Evolutionary conservation across 2,329 filamentous ascomycete genomes (phyloP).

Genomic region (Fonsecaea multimorphosa): DNA sequence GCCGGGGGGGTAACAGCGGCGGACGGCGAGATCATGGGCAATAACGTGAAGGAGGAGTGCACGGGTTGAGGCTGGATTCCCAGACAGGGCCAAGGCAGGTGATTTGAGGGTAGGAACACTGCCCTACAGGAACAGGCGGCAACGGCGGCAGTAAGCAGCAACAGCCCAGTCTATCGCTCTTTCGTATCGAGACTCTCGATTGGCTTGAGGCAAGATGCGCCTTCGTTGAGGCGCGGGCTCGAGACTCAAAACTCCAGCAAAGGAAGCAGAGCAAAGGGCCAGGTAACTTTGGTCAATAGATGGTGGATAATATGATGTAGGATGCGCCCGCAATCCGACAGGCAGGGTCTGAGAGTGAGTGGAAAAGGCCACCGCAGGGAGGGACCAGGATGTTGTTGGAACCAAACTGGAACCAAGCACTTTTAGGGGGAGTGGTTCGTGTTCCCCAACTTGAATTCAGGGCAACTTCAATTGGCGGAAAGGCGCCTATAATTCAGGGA

Average conservation of each 20-base stretch:
- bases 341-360: not conserved
- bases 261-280: not conserved
- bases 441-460: slow-evolving; percentile 1
- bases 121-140: slow-evolving; percentile 10
- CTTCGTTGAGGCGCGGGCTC: not conserved
- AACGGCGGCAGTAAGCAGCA: slow-evolving; percentile 11
- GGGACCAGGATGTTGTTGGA: too few species aligned
- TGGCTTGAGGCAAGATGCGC: not conserved
- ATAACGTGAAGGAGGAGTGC: slow-evolving; percentile 18
- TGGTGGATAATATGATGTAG: slow-evolving; percentile 6
- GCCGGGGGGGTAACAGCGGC: slow-evolving; percentile 34
- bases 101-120: slow-evolving; percentile 1
- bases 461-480: not conserved
- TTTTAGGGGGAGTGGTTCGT: not conserved
- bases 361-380: not conserved
- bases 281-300: not conserved
- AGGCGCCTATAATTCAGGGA: not conserved
- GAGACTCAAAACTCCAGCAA: not conserved
- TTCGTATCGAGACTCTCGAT: not conserved
- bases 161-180: not conserved
- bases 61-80: not conserved
- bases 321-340: not conserved
- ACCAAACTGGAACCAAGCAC: not conserved
- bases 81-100: not conserved
- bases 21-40: slow-evolving; percentile 39